A percentile compares a stretch with the other conserved stretches of the same genome.
Evolutionary conservation across 1,284 basidiomycete species (phyloP).

Genomic region (Ganoderma lingzhi): DNA sequence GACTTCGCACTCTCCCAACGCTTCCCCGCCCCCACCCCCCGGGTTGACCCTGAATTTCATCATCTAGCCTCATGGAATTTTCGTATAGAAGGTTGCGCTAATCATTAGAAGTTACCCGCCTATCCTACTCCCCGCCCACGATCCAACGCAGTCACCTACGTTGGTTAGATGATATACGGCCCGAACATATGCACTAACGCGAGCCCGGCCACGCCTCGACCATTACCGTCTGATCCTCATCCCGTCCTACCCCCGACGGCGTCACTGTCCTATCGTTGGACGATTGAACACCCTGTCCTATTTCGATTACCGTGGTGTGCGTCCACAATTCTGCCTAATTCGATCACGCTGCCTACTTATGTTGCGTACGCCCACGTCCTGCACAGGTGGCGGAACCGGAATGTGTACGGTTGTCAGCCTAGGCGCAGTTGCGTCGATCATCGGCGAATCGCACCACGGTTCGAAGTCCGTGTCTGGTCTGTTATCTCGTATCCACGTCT

Average conservation of each 20-base stretch:
- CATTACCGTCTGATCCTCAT: background rate
- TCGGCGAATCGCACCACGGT: background rate
- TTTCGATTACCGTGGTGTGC: background rate
- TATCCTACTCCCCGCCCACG: constrained; percentile 5
- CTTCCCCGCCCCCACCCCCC: background rate
- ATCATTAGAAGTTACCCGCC: constrained; percentile 13
- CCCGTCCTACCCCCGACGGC: background rate
- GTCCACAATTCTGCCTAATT: background rate
- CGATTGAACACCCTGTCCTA: background rate
- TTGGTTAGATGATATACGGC: background rate
- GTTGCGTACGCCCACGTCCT: background rate
- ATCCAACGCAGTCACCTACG: background rate
- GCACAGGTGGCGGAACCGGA: background rate
- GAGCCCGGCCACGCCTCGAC: constrained; percentile 4
- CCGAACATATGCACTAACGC: too few relatives aligned
- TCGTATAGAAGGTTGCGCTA: background rate
- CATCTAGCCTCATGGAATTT: constrained; percentile 7
- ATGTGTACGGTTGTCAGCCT: background rate
- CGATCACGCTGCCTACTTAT: background rate
- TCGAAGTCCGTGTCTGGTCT: background rate
- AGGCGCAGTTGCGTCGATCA: background rate
- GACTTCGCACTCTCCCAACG: background rate
- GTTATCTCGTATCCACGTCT: background rate
- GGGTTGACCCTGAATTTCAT: constrained; percentile 31
- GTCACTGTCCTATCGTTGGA: background rate